Evolutionary conservation across 441 rosid species (phyloP), one percentile per base, ranked within the genome.

Genomic region (Daphne laureola): DNA sequence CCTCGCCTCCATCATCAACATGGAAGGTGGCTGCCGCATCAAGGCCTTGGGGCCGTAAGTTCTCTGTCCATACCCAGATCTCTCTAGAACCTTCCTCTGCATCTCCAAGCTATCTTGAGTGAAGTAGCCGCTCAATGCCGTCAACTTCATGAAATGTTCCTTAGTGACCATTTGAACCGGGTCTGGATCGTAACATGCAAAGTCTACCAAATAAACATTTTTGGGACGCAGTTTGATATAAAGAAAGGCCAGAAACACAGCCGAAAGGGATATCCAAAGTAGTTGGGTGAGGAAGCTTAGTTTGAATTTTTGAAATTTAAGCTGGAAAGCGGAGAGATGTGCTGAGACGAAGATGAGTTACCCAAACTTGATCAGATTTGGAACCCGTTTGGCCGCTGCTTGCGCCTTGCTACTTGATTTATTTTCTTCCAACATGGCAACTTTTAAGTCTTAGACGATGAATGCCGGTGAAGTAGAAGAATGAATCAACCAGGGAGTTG

Each of bases 101-200:
- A 82, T 73, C 3, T 55, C 54, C 12, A 77, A 43, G 48, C 71
- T 77, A 5, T 75, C 75, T 48, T 75, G 73, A 0, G 78, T 59
- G 67, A 77, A 82, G 14, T 14, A 2, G n/a, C 67, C 67, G 8
- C 14, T 3, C 31, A 13, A 16, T n/a, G 14, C 35, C n/a, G 67
- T 54, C 1, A 71, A 14, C 56, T 67, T 54, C 76, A 71, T 59
- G 72, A 67, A 77, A 4, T 38, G 53, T 45, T 72, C 80, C 31
- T 54, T 68, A 3, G 72, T 54, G 66, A 61, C 46, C 46, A 54
- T 75, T 8, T 41, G 36, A 14, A 43, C 55, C 4, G 71, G 58
- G 36, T 46, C 67, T 17, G 78, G 80, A 72, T 77, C 77, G 70
- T 73, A 75, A 46, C 86, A 75, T 17, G 86, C 65, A 62, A 75